A percentile compares a stretch with the other conserved stretches of the same genome.
phyloP scores from a whole-genome alignment of 768 basidiomycete genomes.

The Serendipita vermifera region DNA sequence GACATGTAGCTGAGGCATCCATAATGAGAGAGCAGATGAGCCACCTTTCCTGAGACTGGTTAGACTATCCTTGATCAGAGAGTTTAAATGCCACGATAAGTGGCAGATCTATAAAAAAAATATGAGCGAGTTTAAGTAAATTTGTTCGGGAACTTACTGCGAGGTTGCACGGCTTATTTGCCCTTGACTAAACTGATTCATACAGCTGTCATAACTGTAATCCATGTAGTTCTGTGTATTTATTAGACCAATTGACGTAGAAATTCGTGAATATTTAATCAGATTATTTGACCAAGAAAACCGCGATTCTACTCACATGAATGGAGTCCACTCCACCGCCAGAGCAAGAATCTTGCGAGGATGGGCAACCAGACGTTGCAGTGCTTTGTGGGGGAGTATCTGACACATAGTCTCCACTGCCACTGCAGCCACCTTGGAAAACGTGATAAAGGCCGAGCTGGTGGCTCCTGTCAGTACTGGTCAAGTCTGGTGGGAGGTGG shows the following conservation, averaged over 20 bases:
- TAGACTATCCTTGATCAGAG: no score
- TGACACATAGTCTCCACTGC: conserved; percentile 17
- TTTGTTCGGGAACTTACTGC: background rate
- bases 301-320: conserved; percentile 16
- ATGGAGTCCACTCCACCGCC: conserved; percentile 15
- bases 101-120: background rate
- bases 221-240: conserved; percentile 16
- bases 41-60: no score
- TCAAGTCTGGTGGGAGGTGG: background rate
- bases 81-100: background rate
- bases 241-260: background rate
- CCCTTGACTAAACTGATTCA: conserved; percentile 16
- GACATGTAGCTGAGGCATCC: no score
- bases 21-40: no score
- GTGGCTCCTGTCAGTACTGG: background rate
- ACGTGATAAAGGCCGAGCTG: conserved; percentile 28
- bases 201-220: conserved; percentile 16
- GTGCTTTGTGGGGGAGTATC: conserved; percentile 19
- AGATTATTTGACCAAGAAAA: background rate
- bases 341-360: conserved; percentile 24
- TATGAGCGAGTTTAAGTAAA: background rate
- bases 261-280: background rate
- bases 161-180: conserved; percentile 8
- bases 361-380: conserved; percentile 26
- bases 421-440: conserved; percentile 26